Base-by-base conservation (phyloP, 176 grass and related monocot species). In the Eremochloa ophiuroides region DNA sequence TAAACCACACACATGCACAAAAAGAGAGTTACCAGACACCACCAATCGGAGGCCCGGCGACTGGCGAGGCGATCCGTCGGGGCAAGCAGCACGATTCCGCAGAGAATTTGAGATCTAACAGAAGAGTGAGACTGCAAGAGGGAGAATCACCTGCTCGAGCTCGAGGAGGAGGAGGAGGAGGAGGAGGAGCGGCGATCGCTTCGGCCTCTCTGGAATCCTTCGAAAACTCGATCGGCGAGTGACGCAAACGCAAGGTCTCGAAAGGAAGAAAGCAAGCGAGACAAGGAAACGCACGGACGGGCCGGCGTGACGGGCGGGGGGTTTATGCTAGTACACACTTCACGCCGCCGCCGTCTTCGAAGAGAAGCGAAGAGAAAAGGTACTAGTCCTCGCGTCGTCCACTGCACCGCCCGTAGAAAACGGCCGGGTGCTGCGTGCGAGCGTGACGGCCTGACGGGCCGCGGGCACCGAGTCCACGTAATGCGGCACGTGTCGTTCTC, bases 281-380 rank as follows among this genome's bases (percentile, higher is more conserved):
- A 13, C 34, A 61, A 84, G 55, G 39, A 73, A 81, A 76, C 73
- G 79, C 38, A 44, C 77, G 66, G 58, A 64, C 7, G 62, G 85
- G 34, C 18, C 53, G 78, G 85, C 78, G 77, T 75, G 62, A 76
- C 43, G 62, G 64, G 16, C 41, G 22, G 65, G 22, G n/a, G 44
- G 64, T 53, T 80, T 80, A 47, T 79, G 67, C 42, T 2, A 13
- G n/a, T n/a, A n/a, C n/a, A n/a, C n/a, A n/a, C n/a, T n/a, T n/a
- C 20, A 56, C 64, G 64, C 41, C 42, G 30, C 44, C 76, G 17
- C 60, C 41, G 29, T 62, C 69, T 58, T 33, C 46, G 7, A 8
- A 3, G 17, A 16, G n/a, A 41, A 27, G n/a, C n/a, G 3, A 28
- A 22, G 43, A 51, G 26, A 51, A 35, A 33, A 25, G 14, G 68